A percentile compares a stretch with the other conserved stretches of the same genome.
Conservation (phyloP, 2,329 filamentous ascomycete species). For the Hymenoscyphus salicellus region DNA sequence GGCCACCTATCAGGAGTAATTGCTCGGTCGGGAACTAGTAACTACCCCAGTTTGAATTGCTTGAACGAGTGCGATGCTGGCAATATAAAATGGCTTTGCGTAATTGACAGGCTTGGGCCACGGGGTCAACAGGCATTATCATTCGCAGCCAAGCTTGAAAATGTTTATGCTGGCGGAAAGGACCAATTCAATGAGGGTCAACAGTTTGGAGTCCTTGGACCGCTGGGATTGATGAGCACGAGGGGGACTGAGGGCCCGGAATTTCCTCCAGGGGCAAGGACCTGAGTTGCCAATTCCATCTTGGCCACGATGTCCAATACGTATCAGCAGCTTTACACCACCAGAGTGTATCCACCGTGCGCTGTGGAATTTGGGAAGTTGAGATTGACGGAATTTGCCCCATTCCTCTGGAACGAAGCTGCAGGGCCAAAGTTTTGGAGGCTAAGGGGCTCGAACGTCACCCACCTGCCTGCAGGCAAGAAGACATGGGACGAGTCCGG, state of each 20-base stretch:
- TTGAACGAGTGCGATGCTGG: not conserved
- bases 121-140: not conserved
- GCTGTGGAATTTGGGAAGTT: not conserved
- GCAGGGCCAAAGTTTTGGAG: not conserved
- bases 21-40: not conserved
- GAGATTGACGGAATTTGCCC: not conserved
- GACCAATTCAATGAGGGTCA: not conserved
- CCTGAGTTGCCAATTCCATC: not conserved
- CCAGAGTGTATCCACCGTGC: not conserved
- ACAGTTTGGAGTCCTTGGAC: not conserved
- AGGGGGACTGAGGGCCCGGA: not conserved
- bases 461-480: not conserved
- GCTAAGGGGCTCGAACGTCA: not conserved
- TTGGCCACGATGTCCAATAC: too few species aligned
- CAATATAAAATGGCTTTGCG: not conserved
- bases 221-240: not conserved
- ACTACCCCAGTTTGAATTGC: slow-evolving; percentile 2
- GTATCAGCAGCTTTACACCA: not conserved
- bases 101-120: not conserved
- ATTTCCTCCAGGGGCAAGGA: not conserved
- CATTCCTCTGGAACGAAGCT: not conserved
- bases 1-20: slow-evolving; percentile 3
- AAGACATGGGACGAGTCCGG: not conserved
- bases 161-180: slow-evolving; percentile 1
- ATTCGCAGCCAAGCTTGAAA: not conserved